These are phyloP conservation scores for Inonotus obliquus DNA, from an alignment of 1,284 basidiomycete genomes.

Conservation along the genomic window DNA sequence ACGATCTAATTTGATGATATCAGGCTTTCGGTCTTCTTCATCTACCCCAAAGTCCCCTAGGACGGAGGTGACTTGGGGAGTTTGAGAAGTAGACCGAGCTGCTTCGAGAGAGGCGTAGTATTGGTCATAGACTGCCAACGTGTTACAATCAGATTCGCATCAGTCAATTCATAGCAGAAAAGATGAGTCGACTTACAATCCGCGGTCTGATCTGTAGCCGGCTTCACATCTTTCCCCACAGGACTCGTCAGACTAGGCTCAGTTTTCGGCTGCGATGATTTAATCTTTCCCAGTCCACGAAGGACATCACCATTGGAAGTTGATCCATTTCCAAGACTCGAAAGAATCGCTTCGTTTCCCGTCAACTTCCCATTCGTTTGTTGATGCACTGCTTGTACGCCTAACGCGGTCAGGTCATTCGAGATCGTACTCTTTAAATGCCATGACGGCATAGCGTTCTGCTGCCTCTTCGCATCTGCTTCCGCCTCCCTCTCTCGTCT, in stretches of 20 bases:
- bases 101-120: conserved; percentile 69
- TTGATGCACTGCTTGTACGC: conserved; percentile 36
- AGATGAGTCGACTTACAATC: conserved; percentile 49
- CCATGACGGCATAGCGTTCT: conserved; percentile 92
- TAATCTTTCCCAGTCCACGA: conserved; percentile 56
- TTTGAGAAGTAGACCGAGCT: conserved; percentile 52
- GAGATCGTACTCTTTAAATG: conserved; percentile 93
- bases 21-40: conserved; percentile 65
- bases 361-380: conserved; percentile 13
- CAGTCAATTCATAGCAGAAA: neutral
- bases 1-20: conserved; percentile 58
- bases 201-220: conserved; percentile 47
- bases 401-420: conserved; percentile 84
- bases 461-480: conserved; percentile 75
- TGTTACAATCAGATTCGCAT: neutral
- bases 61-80: conserved; percentile 49
- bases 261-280: conserved; percentile 30
- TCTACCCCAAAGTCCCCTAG: conserved; percentile 31
- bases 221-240: conserved; percentile 52
- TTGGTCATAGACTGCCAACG: conserved; percentile 60
- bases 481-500: conserved; percentile 63
- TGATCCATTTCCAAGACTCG: conserved; percentile 22
- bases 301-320: conserved; percentile 65
- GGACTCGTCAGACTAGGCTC: conserved; percentile 27
- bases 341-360: conserved; percentile 27